These are phyloP conservation scores for Catenaria anguillulae DNA, from an alignment of 371 early-diverging fungal species.

Conservation along the genomic window DNA sequence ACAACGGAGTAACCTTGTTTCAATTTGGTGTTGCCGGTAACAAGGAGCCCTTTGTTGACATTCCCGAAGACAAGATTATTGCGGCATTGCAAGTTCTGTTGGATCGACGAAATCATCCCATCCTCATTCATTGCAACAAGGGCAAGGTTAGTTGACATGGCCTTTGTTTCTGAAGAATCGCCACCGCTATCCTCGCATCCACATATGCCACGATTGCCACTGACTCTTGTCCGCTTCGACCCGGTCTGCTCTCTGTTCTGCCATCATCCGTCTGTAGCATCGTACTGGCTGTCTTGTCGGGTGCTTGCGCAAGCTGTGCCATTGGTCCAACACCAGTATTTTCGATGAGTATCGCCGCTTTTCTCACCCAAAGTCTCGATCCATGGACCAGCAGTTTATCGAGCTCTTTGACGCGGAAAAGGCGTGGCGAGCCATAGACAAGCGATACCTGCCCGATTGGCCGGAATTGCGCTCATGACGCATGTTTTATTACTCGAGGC, in stretches of 20 bases:
- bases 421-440: slow-evolving; percentile 58
- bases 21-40: slow-evolving; percentile 88
- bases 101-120: slow-evolving; percentile 73
- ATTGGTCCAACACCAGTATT: slow-evolving; percentile 86
- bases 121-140: slow-evolving; percentile 91
- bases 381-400: slow-evolving; percentile 95
- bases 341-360: slow-evolving; percentile 93
- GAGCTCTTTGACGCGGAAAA: slow-evolving; percentile 78
- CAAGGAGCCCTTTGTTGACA: slow-evolving; percentile 95
- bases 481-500: not conserved
- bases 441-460: slow-evolving; percentile 57
- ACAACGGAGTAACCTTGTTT: slow-evolving; percentile 63
- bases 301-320: slow-evolving; percentile 79
- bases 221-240: not conserved
- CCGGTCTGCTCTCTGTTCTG: not conserved
- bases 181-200: not conserved
- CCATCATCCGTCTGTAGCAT: too few species aligned
- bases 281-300: slow-evolving; percentile 92
- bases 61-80: slow-evolving; percentile 78
- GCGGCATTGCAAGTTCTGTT: slow-evolving; percentile 70
- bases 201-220: not conserved
- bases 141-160: too few species aligned
- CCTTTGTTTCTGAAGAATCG: slow-evolving; percentile 14
- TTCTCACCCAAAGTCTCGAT: slow-evolving; percentile 79
- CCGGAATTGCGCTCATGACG: slow-evolving; percentile 22